Conservation (phyloP, 352 stramenopile species). For the Phytophthora parvispora region DNA sequence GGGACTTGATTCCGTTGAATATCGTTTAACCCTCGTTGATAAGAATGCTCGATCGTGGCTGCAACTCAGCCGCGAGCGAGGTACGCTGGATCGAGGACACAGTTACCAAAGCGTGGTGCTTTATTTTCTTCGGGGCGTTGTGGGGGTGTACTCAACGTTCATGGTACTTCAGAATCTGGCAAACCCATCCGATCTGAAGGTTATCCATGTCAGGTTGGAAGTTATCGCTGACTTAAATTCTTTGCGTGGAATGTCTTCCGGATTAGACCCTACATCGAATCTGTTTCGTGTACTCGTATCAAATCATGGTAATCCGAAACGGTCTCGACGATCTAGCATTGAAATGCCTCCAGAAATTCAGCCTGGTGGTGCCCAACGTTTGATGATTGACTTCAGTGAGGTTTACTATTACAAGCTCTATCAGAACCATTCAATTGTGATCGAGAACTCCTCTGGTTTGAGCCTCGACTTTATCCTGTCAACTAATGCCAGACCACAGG, state of each 20-base stretch:
- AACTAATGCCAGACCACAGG: constrained; percentile 80
- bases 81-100: constrained; percentile 73
- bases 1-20: constrained; percentile 75
- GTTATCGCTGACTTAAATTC: constrained; percentile 90
- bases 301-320: constrained; percentile 70
- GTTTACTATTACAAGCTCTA: constrained; percentile 93
- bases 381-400: constrained; percentile 88
- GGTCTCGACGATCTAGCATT: constrained; percentile 67
- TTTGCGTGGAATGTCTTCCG: constrained; percentile 83
- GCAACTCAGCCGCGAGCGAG: constrained; percentile 83
- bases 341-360: constrained; percentile 46
- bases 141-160: constrained; percentile 90
- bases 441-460: constrained; percentile 89
- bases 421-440: constrained; percentile 91
- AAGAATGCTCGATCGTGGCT: constrained; percentile 82
- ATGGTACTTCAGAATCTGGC: constrained; percentile 87
- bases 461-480: constrained; percentile 90
- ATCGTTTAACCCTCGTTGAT: constrained; percentile 81
- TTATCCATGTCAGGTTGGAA: constrained; percentile 89
- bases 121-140: constrained; percentile 82
- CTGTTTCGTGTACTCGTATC: constrained; percentile 91
- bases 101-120: constrained; percentile 90
- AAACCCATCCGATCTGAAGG: constrained; percentile 88
- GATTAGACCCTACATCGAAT: constrained; percentile 71
- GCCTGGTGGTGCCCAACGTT: constrained; percentile 25